Evolutionary conservation across 371 early-diverging fungal species (phyloP).

Genomic region (Rhizomucor miehei): DNA sequence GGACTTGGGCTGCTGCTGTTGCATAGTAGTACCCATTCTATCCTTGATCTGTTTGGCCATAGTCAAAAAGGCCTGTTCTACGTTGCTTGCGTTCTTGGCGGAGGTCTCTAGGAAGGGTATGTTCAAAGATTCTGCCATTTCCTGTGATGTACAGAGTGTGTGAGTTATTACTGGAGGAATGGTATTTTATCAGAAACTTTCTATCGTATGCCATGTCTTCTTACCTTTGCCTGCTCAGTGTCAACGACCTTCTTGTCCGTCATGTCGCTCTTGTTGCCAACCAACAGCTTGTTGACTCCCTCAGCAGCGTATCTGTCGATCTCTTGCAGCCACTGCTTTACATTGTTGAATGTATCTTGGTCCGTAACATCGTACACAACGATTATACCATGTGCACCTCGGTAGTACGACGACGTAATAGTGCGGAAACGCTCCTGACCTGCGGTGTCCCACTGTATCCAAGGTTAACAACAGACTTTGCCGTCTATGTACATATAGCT

Average conservation of each 20-base stretch:
- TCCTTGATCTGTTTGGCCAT: slow-evolving; percentile 89
- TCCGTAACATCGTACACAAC: slow-evolving; percentile 99
- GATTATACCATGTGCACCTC: slow-evolving; percentile 98
- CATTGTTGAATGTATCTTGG: slow-evolving; percentile 91
- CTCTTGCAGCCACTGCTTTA: slow-evolving; percentile 91
- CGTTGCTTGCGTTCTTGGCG: slow-evolving; percentile 92
- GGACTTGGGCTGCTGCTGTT: slow-evolving; percentile 34
- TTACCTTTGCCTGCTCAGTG: slow-evolving; percentile 67
- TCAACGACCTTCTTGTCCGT: slow-evolving; percentile 82
- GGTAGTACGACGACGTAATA: slow-evolving; percentile 94
- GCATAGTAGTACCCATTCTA: slow-evolving; percentile 50
- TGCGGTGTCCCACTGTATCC: slow-evolving; percentile 97
- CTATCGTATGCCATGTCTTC: not conserved
- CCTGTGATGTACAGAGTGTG: slow-evolving; percentile 41
- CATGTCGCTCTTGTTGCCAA: slow-evolving; percentile 99
- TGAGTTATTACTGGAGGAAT: not conserved
- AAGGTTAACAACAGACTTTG: slow-evolving; percentile 61
- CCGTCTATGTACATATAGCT: not conserved
- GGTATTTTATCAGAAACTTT: no score
- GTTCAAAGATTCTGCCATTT: slow-evolving; percentile 81
- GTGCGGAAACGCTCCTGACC: slow-evolving; percentile 99
- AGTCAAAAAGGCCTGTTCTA: slow-evolving; percentile 95
- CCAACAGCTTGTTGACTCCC: slow-evolving; percentile 90
- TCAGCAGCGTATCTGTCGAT: slow-evolving; percentile 64
- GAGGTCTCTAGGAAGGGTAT: slow-evolving; percentile 94